Base-by-base conservation (phyloP, 331 rosid genomes). In the Arachis monticola region DNA sequence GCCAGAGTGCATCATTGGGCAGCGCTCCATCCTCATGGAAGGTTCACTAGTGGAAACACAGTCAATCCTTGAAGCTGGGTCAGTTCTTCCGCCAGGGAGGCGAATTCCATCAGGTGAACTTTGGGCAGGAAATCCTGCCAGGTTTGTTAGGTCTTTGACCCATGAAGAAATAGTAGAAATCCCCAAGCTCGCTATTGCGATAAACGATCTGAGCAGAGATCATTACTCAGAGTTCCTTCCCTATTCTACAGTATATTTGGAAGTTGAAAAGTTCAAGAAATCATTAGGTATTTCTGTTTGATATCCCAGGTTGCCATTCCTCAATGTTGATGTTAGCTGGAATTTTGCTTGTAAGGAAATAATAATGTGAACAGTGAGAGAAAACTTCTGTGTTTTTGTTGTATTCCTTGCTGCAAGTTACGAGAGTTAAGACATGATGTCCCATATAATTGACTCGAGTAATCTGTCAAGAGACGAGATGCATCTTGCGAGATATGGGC, bases 41-140 rank as follows among this genome's bases (percentile, higher is more conserved):
- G 98, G 98, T 60, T 93, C 97, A 7, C 67, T 93, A 76, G 91
- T 93, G 70, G 98, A 93, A 87, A 86, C 96, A 47, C 94, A 91
- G 41, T 82, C 98, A 48, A 93, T 93, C 78, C 91, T 93, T 48
- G 98, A 93, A 88, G 97, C 97, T 62, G 97, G 98, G 75, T 93
- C 98, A 10, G 98, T 93, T 13, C 86, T 93, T 74, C 97, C 98
- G 7, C 97, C 97, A 0, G 97, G 98, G 64, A 88, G 97, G 80
- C 83, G 96, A 77, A 93, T 93, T 58, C 97, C 97, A n/a, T 81
- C 90, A 0, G 97, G 96, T 53, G 94, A 93, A 84, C 96, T 93
- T 52, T 93, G 94, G 98, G 97, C 94, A 6, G 97, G 98, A 80
- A 93, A 93, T 79, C 98, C 98, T 0, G 98, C 98, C 10, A 87